phyloP scores from a whole-genome alignment of 2,329 filamentous ascomycete genomes.

The Monosporascus ibericus region DNA sequence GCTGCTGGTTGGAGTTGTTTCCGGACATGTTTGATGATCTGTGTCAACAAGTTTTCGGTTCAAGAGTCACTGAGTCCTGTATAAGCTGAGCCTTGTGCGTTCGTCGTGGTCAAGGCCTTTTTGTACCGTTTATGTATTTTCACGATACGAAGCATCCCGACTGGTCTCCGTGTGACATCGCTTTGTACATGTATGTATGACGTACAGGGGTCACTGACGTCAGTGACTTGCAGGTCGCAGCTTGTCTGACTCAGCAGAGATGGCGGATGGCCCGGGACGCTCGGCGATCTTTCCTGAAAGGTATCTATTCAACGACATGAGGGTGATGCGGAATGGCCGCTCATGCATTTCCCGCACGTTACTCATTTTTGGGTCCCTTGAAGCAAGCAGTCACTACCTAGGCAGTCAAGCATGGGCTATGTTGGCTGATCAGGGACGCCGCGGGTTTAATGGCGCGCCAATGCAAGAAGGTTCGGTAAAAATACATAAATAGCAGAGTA shows the following conservation, averaged over 20 bases:
- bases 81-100: no score
- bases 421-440: not conserved
- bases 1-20: constrained; percentile 34
- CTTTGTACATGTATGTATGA: not conserved
- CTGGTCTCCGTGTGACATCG: not conserved
- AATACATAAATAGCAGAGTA: no score
- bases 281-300: not conserved
- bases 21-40: constrained; percentile 24
- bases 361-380: not conserved
- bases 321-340: not conserved
- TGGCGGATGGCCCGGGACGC: not conserved
- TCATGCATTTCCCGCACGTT: not conserved
- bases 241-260: not conserved
- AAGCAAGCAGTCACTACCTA: not conserved
- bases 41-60: constrained; percentile 20
- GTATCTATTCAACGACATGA: no score
- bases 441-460: not conserved
- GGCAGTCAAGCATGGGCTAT: not conserved
- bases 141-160: no score
- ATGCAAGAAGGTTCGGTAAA: no score
- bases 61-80: no score
- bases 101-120: no score
- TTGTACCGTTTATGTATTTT: no score
- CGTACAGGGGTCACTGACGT: not conserved
- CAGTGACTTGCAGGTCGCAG: not conserved